phyloP scores from a whole-genome alignment of 495 filamentous ascomycete genomes.

The Aspergillus saccharolyticus region DNA sequence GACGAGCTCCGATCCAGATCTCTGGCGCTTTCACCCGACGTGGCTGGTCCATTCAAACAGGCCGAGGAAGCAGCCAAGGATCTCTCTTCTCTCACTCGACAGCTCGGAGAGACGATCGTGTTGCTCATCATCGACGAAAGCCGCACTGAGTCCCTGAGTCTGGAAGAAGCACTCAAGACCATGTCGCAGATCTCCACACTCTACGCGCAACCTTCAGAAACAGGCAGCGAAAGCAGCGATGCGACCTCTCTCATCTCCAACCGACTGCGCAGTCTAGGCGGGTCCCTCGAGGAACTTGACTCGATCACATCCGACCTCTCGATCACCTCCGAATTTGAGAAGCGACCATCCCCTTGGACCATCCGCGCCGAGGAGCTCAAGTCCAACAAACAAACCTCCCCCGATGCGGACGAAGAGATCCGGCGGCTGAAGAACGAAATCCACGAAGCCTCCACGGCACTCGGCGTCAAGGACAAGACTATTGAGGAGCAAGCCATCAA shows the following conservation, averaged over 20 bases:
- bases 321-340: conserved; percentile 81
- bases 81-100: conserved; percentile 62
- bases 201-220: conserved; percentile 26
- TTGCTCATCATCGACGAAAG: conserved; percentile 67
- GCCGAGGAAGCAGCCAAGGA: conserved; percentile 60
- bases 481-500: conserved; percentile 82
- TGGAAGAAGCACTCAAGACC: conserved; percentile 57
- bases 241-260: conserved; percentile 64
- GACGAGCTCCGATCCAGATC: conserved; percentile 75
- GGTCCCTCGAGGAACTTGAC: conserved; percentile 65
- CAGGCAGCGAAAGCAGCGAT: conserved; percentile 45
- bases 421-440: conserved; percentile 69
- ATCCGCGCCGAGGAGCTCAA: conserved; percentile 74
- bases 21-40: conserved; percentile 63
- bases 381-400: conserved; percentile 66
- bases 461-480: conserved; percentile 85
- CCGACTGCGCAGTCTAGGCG: conserved; percentile 60
- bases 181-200: conserved; percentile 52
- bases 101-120: conserved; percentile 62
- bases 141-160: conserved; percentile 60
- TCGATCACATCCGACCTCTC: conserved; percentile 67
- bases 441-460: conserved; percentile 54
- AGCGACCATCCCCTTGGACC: conserved; percentile 72
- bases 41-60: conserved; percentile 46
- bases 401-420: conserved; percentile 76